Percentiles rank a stretch among this genome's conserved stretches.
phyloP scores from a whole-genome alignment of 805 yeast species.

The Candida ficus region DNA sequence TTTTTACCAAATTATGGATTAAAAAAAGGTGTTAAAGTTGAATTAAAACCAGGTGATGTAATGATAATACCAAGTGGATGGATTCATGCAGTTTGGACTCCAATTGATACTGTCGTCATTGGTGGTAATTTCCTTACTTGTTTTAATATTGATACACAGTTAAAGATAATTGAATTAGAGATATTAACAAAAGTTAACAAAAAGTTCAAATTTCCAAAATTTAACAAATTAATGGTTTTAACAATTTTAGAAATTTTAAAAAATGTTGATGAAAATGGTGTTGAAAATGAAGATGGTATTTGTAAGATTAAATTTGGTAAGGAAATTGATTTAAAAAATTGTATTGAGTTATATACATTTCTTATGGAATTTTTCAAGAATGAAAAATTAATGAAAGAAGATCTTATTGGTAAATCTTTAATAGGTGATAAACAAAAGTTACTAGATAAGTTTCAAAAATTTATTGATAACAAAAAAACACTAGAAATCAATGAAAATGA shows the following conservation, averaged over 20 bases:
- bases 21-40: slow-evolving; percentile 48
- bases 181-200: slow-evolving; percentile 64
- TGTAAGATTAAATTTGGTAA: slow-evolving; percentile 1
- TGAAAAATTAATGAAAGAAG: neutral
- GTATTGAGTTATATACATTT: slow-evolving; percentile 3
- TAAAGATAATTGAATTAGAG: slow-evolving; percentile 60
- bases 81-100: slow-evolving; percentile 89
- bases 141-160: slow-evolving; percentile 51
- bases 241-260: slow-evolving; percentile 33
- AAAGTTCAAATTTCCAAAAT: slow-evolving; percentile 74
- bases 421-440: neutral
- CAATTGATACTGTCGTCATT: slow-evolving; percentile 71
- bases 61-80: slow-evolving; percentile 87
- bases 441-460: slow-evolving; percentile 1
- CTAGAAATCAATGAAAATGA: no score
- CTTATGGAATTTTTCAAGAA: slow-evolving; percentile 1
- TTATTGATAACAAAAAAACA: slow-evolving; percentile 1
- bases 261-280: slow-evolving; percentile 4
- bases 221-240: slow-evolving; percentile 65
- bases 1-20: slow-evolving; percentile 11
- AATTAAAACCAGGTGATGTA: slow-evolving; percentile 59
- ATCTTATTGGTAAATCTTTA: slow-evolving; percentile 1
- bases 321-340: slow-evolving; percentile 9
- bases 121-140: slow-evolving; percentile 85
- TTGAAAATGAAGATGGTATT: neutral